These are phyloP conservation scores for Solanum bulbocastanum DNA, from an alignment of 257 asterid genomes.

Conservation along the genomic window DNA sequence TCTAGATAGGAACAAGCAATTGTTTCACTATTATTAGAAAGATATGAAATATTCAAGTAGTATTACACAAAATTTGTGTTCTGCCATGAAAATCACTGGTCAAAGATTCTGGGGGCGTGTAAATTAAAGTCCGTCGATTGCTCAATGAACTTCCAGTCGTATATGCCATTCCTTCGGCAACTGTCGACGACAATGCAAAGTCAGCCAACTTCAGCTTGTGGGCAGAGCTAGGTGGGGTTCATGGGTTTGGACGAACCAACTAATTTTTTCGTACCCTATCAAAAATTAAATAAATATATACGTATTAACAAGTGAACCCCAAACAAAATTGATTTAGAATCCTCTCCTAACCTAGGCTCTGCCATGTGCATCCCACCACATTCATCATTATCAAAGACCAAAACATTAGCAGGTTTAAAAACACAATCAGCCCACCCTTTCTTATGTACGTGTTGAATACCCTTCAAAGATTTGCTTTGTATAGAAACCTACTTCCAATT, in stretches of 20 bases:
- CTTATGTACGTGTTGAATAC: neutral
- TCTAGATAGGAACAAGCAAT: too few species aligned
- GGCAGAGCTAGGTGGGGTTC: too few species aligned
- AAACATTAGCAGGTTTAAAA: neutral
- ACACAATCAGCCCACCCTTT: slow-evolving; percentile 1
- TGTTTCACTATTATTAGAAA: too few species aligned
- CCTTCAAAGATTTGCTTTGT: neutral
- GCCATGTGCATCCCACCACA: neutral
- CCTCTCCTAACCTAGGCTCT: too few species aligned
- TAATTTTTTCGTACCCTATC: too few species aligned
- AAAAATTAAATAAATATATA: too few species aligned
- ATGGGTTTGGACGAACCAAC: too few species aligned
- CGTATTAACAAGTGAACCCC: too few species aligned
- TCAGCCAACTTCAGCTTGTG: slow-evolving; percentile 1
- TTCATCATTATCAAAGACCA: neutral
- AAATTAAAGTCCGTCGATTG: neutral
- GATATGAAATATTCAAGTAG: too few species aligned
- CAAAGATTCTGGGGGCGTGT: neutral
- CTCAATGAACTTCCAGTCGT: neutral
- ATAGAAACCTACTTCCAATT: neutral
- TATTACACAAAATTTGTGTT: too few species aligned
- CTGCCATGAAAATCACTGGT: neutral
- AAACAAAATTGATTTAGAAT: too few species aligned
- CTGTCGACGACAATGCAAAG: neutral
- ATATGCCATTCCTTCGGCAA: neutral